A percentile compares a stretch with the other conserved stretches of the same genome.
Evolutionary conservation across 768 basidiomycete species (phyloP).

Genomic region (Naganishia antarctica): DNA sequence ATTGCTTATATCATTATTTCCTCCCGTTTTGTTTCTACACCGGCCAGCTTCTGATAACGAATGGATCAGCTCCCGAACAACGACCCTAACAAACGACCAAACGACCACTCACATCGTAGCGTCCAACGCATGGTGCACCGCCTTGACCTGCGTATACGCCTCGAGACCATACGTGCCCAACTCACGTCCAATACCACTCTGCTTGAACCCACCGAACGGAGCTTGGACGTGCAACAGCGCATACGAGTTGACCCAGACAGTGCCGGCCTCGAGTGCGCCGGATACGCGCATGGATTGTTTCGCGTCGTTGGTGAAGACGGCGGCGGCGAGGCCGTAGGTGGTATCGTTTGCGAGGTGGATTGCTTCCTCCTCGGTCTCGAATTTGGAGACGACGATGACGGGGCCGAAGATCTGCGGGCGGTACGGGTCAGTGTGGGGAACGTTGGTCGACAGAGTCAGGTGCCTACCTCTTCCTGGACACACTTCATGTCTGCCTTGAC

Average conservation of each 20-base stretch:
- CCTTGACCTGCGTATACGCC: slow-evolving; percentile 63
- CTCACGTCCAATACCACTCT: slow-evolving; percentile 75
- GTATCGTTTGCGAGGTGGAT: slow-evolving; percentile 80
- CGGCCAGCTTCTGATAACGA: slow-evolving; percentile 7
- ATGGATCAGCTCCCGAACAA: neutral
- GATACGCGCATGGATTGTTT: slow-evolving; percentile 66
- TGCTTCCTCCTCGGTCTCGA: slow-evolving; percentile 80
- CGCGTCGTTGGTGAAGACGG: slow-evolving; percentile 76
- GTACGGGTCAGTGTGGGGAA: slow-evolving; percentile 30
- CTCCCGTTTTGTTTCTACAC: no score
- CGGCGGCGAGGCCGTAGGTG: slow-evolving; percentile 78
- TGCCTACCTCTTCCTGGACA: slow-evolving; percentile 64
- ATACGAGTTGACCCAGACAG: slow-evolving; percentile 75
- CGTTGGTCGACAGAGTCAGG: slow-evolving; percentile 36
- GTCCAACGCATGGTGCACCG: slow-evolving; percentile 56
- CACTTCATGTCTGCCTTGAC: slow-evolving; percentile 67
- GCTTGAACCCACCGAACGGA: slow-evolving; percentile 83
- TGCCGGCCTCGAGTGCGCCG: slow-evolving; percentile 72
- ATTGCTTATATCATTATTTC: no score
- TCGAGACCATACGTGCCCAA: slow-evolving; percentile 69
- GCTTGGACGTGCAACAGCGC: slow-evolving; percentile 67
- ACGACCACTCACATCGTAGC: slow-evolving; percentile 7
- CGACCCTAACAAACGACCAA: no score
- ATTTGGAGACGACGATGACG: slow-evolving; percentile 75
- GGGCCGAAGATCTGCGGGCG: slow-evolving; percentile 84